phyloP scores from a whole-genome alignment of 768 basidiomycete genomes.

The Obba rivulosa region DNA sequence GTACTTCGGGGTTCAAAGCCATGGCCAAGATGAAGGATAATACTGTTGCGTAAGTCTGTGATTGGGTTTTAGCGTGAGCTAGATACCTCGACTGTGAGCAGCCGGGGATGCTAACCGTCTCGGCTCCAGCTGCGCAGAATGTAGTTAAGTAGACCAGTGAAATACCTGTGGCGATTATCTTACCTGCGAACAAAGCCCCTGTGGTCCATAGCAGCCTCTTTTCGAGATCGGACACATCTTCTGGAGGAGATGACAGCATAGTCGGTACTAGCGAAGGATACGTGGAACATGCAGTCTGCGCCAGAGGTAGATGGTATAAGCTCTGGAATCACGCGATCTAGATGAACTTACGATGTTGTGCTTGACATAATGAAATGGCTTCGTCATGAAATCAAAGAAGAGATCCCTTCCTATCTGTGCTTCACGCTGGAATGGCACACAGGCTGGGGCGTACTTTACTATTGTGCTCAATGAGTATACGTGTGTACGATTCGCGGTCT shows the following conservation, averaged over 20 bases:
- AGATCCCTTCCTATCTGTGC: slow-evolving; percentile 10
- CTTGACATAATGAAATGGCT: slow-evolving; percentile 18
- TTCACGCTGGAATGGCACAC: slow-evolving; percentile 23
- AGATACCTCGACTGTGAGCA: too few relatives aligned
- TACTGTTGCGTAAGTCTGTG: slow-evolving; percentile 22
- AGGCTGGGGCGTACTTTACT: slow-evolving; percentile 19
- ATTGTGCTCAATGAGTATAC: slow-evolving; percentile 6
- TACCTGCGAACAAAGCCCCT: slow-evolving; percentile 9
- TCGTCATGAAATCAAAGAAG: slow-evolving; percentile 7
- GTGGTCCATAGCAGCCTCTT: slow-evolving; percentile 7
- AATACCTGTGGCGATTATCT: background rate
- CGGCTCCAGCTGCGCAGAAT: slow-evolving; percentile 7
- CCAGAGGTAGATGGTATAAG: too few relatives aligned
- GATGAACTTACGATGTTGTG: slow-evolving; percentile 12
- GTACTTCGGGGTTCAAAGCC: slow-evolving; percentile 27
- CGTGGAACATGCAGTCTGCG: too few relatives aligned
- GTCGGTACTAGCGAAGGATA: too few relatives aligned
- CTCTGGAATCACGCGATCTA: too few relatives aligned
- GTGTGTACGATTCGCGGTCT: too few relatives aligned
- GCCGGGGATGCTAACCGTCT: too few relatives aligned
- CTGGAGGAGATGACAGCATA: too few relatives aligned
- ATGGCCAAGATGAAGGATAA: slow-evolving; percentile 28
- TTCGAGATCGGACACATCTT: background rate
- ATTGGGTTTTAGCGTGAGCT: too few relatives aligned
- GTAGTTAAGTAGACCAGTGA: background rate